Percentiles rank a stretch among this genome's conserved stretches.
Evolutionary conservation across 768 basidiomycete species (phyloP).

Genomic region (Termitomyces sp.): DNA sequence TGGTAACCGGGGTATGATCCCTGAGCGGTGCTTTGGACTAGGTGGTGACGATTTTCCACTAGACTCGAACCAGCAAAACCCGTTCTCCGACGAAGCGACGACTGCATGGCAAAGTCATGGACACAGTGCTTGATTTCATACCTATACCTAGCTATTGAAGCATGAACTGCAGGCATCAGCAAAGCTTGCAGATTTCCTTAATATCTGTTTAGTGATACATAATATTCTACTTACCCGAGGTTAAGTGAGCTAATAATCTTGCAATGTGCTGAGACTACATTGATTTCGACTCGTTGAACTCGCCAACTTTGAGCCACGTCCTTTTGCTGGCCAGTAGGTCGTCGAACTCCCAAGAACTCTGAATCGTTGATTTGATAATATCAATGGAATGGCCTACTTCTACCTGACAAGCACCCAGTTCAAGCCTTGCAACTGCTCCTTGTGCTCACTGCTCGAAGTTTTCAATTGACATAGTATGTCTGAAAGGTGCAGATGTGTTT

Average conservation of each 20-base stretch:
- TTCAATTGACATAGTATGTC: background rate
- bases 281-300: constrained; percentile 2
- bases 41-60: background rate
- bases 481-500: constrained; percentile 7
- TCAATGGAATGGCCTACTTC: background rate
- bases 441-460: background rate
- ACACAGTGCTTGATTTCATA: background rate
- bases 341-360: constrained; percentile 4
- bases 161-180: background rate
- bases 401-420: background rate
- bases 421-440: constrained; percentile 1
- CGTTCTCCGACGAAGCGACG: background rate
- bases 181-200: background rate
- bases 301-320: constrained; percentile 3
- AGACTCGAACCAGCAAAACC: background rate
- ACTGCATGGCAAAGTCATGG: background rate
- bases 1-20: background rate
- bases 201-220: background rate
- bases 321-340: constrained; percentile 1
- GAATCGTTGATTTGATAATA: background rate
- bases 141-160: background rate
- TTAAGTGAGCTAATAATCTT: too few relatives aligned
- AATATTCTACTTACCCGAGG: background rate
- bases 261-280: too few relatives aligned
- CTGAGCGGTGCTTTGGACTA: background rate